Base-by-base conservation (phyloP, 371 early-diverging fungal genomes). In the Mucor racemosus region DNA sequence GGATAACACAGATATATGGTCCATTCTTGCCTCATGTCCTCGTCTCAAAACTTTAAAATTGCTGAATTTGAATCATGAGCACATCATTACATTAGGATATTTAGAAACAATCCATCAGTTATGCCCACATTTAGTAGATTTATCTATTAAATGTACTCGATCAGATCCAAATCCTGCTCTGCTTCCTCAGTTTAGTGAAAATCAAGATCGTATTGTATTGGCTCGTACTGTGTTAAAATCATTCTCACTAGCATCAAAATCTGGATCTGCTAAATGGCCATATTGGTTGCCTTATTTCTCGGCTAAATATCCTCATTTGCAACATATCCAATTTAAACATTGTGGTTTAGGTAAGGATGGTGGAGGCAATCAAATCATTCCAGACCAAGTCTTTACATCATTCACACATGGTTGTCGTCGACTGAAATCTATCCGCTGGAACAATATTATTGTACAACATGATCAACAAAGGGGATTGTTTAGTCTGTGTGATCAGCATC, bases 271-370 rank as follows among this genome's bases (percentile, higher is more conserved):
- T 10, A 70, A 66, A 62, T 70, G 71, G 71, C 53, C 66, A 10
- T 31, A 60, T 13, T 70, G 62, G 66, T 26, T 70, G 34, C 66
- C 66, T 31, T 70, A 70, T 21, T 65, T 70, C 53, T 42, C 71
- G 4, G n/a, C 62, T 7, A 70, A 70, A 41, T 70, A 70, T n/a
- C 71, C 71, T 58, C 38, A 66, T 31, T 9, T 70, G 11, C n/a
- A 58, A 15, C 71, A 70, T 33, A 10, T 66, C 5, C 21, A 11
- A 13, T 70, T 70, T 41, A 70, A 66, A 4, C 71, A 70, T 17
- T 50, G 56, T 13, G 71, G 71, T 14, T 21, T 64, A 33, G 69
- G 69, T 14, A 59, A 64, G 15, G 69, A 69, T 19, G 69, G 60
- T 4, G n/a, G 48, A 9, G 40, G 39, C 14, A n/a, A 15, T 26